Base-by-base conservation (phyloP, 169 alveolate species). In the Plasmodium inui region DNA sequence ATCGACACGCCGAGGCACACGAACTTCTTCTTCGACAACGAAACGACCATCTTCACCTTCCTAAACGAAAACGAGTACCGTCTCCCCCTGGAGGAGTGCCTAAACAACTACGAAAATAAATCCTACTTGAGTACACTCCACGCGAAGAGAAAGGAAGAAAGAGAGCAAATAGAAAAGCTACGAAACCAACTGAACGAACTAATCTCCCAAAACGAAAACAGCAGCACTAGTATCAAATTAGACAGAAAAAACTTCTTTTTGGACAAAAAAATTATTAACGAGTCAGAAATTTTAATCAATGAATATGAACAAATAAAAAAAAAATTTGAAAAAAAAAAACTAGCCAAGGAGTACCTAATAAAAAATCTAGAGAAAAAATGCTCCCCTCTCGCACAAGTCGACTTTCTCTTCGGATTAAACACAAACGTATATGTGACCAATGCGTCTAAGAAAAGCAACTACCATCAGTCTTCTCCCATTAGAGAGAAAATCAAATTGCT, bases 11-110 rank as follows among this genome's bases (percentile, higher is more conserved):
- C 76, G 6, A 2, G 1, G 3, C 26, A 4, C 1, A 71, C 78
- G 19, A 84, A 86, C 41, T 86, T 46, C 32, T 86, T 86, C 83
- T 86, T 86, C 34, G 93, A 86, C 22, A 55, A 55, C 26, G 93
- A 86, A 34, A 74, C 86, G 37, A 86, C 80, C n/a, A 86, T 86
- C n/a, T 86, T 86, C 39, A 74, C 93, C n/a, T 86, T 74, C 67
- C 74, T 57, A 1, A 86, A 86, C 19, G 93, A 86, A 50, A 86
- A 86, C 39, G 32, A 37, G 22, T 86, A 55, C 44, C n/a, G 46
- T 7, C 32, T 84, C 4, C 30, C 70, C 46, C 70, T 86, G 37
- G 19, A 26, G 8, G n/a, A 34, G 7, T 86, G 93, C 22, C 70
- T 86, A 1, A 2, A 41, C 3, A 37, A 74, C 34, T 86, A 34